Base-by-base conservation (phyloP, 345 rosid species). In the Nephelium lappaceum region DNA sequence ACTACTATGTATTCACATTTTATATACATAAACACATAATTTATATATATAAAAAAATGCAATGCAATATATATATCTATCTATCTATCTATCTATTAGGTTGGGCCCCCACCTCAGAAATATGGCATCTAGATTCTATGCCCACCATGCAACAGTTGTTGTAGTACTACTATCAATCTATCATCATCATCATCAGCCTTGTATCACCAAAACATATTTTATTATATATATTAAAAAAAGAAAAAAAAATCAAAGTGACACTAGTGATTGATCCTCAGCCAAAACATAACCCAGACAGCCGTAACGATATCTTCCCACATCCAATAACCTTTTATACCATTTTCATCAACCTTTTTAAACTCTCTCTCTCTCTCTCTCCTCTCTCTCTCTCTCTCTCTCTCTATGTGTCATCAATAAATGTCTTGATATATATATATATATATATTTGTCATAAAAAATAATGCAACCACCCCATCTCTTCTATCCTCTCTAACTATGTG, bases 261-360 rank as follows among this genome's bases (percentile, higher is more conserved):
- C 72, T 74, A 78, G 75, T 60, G 27, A 73, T n/a, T 73, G 68
- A 11, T 57, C 62, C 19, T n/a, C 21, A 53, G 15, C 53, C 49
- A 24, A 27, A 60, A 39, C 74, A 70, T 43, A 41, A 7, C 43
- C 71, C 49, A 55, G 80, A 81, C 83, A 76, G 27, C 83, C 77
- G 67, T 63, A 81, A 81, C 74, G 80, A 78, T 45, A 72, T 81
- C 73, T 69, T 21, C 31, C 55, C 55, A 49, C 55, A 49, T 49
- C 55, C 55, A 18, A 49, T 49, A 49, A 49, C 55, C 55, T 49
- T 49, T 66, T 65, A 9, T 64, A 25, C 6, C 19, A 38, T 18
- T 11, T 38, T 38, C 76, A 69, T 75, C 67, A 61, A 70, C 10
- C 43, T 5, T 66, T 15, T 16, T 31, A 16, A 49, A n/a, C 14